Conservation (phyloP, 768 basidiomycete genomes). For the Holtermanniella nyarrowii region DNA sequence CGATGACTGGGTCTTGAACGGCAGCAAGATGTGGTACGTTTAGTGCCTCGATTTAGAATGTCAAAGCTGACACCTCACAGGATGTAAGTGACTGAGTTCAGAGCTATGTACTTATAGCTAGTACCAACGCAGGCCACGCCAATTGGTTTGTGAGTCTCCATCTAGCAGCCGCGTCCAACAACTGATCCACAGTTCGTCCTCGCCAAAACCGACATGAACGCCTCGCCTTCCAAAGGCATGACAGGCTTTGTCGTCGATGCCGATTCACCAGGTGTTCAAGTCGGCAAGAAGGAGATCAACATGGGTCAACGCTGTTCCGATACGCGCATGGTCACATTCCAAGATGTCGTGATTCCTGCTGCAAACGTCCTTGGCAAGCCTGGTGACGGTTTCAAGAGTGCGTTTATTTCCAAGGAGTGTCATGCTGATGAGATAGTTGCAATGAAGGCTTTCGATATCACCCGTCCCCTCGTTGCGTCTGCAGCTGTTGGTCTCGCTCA, state of each 20-base stretch:
- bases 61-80: conserved; percentile 4
- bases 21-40: conserved; percentile 41
- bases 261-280: conserved; percentile 29
- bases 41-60: background rate
- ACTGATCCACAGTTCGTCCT: conserved; percentile 37
- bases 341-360: conserved; percentile 32
- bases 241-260: conserved; percentile 43
- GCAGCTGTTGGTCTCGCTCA: conserved; percentile 43
- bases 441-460: conserved; percentile 44
- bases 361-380: conserved; percentile 41
- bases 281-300: conserved; percentile 41
- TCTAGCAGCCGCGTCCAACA: background rate
- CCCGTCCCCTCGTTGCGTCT: conserved; percentile 41
- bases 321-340: conserved; percentile 42
- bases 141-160: conserved; percentile 39
- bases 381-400: conserved; percentile 42
- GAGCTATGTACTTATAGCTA: conserved; percentile 7
- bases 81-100: conserved; percentile 14
- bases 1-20: conserved; percentile 59
- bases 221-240: conserved; percentile 37
- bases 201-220: conserved; percentile 39
- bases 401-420: background rate
- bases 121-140: conserved; percentile 41
- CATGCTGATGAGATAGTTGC: conserved; percentile 15
- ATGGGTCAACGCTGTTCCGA: conserved; percentile 43